Conservation (phyloP, 192 early-diverging fungal genomes). For the Chytriomyces confervae region DNA sequence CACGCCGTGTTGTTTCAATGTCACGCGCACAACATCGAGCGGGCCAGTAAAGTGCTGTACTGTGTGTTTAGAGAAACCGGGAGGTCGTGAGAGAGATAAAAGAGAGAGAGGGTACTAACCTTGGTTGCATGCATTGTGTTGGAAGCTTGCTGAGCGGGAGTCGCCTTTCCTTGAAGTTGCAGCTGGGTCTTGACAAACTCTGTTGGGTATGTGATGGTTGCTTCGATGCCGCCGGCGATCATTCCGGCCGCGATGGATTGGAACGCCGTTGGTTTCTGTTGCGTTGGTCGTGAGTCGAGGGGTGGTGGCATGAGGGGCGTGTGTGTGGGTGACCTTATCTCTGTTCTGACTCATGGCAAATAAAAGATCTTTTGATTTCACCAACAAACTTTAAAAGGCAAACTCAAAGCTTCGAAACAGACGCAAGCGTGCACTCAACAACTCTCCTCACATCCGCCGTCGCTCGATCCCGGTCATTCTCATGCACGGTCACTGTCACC, state of each 20-base stretch:
- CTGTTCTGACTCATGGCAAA: slow-evolving; percentile 3
- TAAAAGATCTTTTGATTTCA: too few relatives aligned
- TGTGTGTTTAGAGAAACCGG: too few relatives aligned
- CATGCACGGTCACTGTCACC: slow-evolving; percentile 19
- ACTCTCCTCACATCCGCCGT: slow-evolving; percentile 16
- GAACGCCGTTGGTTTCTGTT: slow-evolving; percentile 40
- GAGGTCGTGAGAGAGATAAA: too few relatives aligned
- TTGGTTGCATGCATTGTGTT: too few relatives aligned
- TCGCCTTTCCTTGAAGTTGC: slow-evolving; percentile 74
- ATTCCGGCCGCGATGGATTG: slow-evolving; percentile 84
- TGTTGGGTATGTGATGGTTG: slow-evolving; percentile 90
- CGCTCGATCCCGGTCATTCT: slow-evolving; percentile 19
- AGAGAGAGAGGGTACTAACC: too few relatives aligned
- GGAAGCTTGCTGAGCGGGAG: not conserved
- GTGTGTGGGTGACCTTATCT: too few relatives aligned
- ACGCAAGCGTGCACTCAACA: slow-evolving; percentile 14
- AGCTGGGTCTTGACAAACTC: slow-evolving; percentile 96
- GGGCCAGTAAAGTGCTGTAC: slow-evolving; percentile 73
- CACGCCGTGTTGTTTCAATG: slow-evolving; percentile 75
- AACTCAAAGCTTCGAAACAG: not conserved
- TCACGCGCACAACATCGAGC: slow-evolving; percentile 76
- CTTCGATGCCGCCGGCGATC: slow-evolving; percentile 90
- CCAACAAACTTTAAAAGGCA: too few relatives aligned
- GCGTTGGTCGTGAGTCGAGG: too few relatives aligned
- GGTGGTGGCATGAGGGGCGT: too few relatives aligned